Evolutionary conservation across 768 basidiomycete species (phyloP), one percentile per base, ranked within the genome.

Genomic region (Cubamyces lactineus): DNA sequence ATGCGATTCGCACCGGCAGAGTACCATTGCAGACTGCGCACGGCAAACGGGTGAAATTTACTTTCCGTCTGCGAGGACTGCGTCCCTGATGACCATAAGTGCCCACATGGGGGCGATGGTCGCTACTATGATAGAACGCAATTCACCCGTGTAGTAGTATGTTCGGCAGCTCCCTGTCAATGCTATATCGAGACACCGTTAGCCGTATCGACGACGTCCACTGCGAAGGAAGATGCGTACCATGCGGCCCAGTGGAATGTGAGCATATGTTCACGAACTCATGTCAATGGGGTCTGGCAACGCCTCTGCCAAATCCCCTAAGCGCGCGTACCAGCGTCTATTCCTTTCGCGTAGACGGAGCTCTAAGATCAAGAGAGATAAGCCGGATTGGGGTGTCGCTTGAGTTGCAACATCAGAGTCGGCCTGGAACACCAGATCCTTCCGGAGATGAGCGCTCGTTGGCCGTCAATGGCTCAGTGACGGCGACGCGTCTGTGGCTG

Each of bases 11-110:
- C 42, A 45, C 55, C 34, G 30, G 41, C 16, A 26, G 54, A 34
- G 50, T 42, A 34, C 55, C 49, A 45, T 45, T 50, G 61, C 61
- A 62, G 59, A 51, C 39, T 41, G 55, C 61, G 54, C 50, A 50
- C 61, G 54, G 55, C 19, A 43, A 38, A 52, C 61, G 34, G 55
- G 46, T 43, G 54, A 39, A 50, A 34, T 30, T 13, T 26, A 19
- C 12, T 59, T 39, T 19, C 41, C 38, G 41, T 45, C 34, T 11
- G 19, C 17, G 30, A 42, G 49, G 46, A 45, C 41, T 8, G 6
- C 6, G 24, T 21, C 49, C 40, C 49, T 28, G 49, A 24, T 52
- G 49, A 57, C 48, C 53, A 46, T 34, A 24, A 19, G 57, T 17
- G 28, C 16, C 48, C 57, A 38, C 46, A 55, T 53, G 46, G 55